A percentile compares a stretch with the other conserved stretches of the same genome.
Conservation (phyloP, 345 rosid species). For the Eucalyptus albens region DNA sequence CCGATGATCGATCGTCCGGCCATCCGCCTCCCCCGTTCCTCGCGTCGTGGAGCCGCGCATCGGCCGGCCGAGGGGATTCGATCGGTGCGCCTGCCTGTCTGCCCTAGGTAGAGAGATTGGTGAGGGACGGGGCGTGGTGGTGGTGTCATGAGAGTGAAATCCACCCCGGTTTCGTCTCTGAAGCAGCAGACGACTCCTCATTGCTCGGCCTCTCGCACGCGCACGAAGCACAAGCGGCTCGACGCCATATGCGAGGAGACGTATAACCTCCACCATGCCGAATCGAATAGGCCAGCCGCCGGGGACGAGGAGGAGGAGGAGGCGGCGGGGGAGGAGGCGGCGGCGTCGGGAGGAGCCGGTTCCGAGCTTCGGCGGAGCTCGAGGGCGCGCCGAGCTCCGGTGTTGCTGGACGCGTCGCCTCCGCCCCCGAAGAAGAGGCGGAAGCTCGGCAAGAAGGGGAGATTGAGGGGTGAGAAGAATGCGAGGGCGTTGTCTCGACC, state of each 20-base stretch:
- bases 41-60: not conserved
- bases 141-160: constrained; percentile 50
- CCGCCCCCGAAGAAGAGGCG: constrained; percentile 51
- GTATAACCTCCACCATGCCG: constrained; percentile 62
- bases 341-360: constrained; percentile 2
- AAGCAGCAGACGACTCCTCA: constrained; percentile 4
- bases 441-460: constrained; percentile 13
- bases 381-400: constrained; percentile 57
- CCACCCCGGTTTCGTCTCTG: constrained; percentile 28
- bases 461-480: not conserved
- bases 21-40: not conserved
- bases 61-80: not conserved
- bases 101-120: not conserved
- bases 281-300: not conserved
- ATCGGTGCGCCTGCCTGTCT: not conserved
- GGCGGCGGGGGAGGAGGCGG: constrained; percentile 2
- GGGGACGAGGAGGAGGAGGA: not conserved
- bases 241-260: constrained; percentile 71
- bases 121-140: not conserved
- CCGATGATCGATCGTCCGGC: not conserved
- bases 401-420: constrained; percentile 73
- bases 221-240: constrained; percentile 79
- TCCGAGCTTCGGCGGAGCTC: constrained; percentile 70
- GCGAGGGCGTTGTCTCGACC: not conserved
- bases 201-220: constrained; percentile 42